Evolutionary conservation across 1,284 basidiomycete species (phyloP), one percentile per base, ranked within the genome.

Genomic region (Rhodotorula sp.): DNA sequence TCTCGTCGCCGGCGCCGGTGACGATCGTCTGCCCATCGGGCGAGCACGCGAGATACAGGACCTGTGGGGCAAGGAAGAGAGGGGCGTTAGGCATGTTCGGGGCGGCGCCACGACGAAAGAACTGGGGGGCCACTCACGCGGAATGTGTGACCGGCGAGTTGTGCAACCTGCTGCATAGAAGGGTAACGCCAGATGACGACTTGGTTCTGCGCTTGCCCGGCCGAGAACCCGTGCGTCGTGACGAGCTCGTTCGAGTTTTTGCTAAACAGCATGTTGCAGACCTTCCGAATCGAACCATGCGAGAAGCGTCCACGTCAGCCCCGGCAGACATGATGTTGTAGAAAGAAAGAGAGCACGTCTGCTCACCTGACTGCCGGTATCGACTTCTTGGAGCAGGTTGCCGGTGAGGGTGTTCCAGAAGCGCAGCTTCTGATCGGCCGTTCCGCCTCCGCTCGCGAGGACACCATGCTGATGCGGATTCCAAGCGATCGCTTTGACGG

Each of bases 181-280:
- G 96, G 97, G 82, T 98, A 98, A 80, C 91, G 91, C 96, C 96
- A 99, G 76, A 99, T 92, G 80, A 93, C 95, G 68, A 99, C 96
- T 82, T 99, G 96, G 82, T 99, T 98, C 81, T 97, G 94, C 8
- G 95, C 89, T 0, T 91, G 89, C 4, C 92, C 93, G 10, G 90
- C 91, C 29, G 93, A 96, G 84, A 95, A 99, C 1, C 97, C 96
- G 79, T 99, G 96, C 3, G 96, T 99, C 20, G 93, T 97, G 48
- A 99, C 94, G 49, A 99, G 87, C 83, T 99, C 96, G 80, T 98
- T 96, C 23, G 94, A 94, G 34, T 76, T 97, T 67, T 91, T 85
- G 7, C 93, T 96, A 94, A 95, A 98, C 76, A 93, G 92, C 64
- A 98, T 87, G 82, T 98, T 98, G 84, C 96, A 98, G 54, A 99